Conservation (phyloP, 768 basidiomycete genomes). For the Serendipita sp. region DNA sequence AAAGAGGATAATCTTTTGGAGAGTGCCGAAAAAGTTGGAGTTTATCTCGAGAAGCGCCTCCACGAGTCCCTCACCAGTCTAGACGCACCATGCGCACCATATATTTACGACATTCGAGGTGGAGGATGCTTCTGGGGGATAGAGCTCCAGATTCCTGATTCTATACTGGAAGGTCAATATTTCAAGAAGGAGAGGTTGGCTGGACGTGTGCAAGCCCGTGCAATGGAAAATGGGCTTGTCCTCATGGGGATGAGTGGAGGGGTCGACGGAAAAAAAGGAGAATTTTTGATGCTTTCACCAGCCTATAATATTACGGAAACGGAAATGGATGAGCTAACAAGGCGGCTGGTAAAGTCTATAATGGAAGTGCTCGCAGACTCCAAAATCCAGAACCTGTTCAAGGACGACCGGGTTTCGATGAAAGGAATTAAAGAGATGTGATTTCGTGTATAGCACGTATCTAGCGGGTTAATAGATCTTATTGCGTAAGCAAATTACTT, state of each 20-base stretch:
- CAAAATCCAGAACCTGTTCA: too few species aligned
- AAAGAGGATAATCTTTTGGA: constrained; percentile 51
- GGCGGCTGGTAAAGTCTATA: not conserved
- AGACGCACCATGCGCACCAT: constrained; percentile 43
- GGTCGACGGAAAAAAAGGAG: constrained; percentile 56
- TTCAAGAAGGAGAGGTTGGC: constrained; percentile 41
- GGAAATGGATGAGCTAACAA: constrained; percentile 30
- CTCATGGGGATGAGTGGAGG: constrained; percentile 63
- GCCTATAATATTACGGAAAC: constrained; percentile 61
- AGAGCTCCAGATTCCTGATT: constrained; percentile 54
- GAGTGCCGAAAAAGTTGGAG: constrained; percentile 44
- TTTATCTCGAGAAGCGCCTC: constrained; percentile 40
- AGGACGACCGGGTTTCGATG: too few species aligned
- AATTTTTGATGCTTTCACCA: constrained; percentile 60
- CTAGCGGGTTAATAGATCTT: too few species aligned
- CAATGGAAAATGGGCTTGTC: constrained; percentile 49
- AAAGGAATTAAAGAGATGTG: too few species aligned
- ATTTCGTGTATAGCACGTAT: too few species aligned
- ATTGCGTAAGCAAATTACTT: too few species aligned
- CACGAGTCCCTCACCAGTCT: constrained; percentile 36
- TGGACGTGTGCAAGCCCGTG: constrained; percentile 51
- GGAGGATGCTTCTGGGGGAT: constrained; percentile 72
- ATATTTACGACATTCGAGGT: constrained; percentile 67
- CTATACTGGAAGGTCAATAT: constrained; percentile 22
- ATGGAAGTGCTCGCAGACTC: not conserved